These are phyloP conservation scores for Zizania latifolia DNA, from an alignment of 176 grass and related monocot species.

Conservation along the genomic window DNA sequence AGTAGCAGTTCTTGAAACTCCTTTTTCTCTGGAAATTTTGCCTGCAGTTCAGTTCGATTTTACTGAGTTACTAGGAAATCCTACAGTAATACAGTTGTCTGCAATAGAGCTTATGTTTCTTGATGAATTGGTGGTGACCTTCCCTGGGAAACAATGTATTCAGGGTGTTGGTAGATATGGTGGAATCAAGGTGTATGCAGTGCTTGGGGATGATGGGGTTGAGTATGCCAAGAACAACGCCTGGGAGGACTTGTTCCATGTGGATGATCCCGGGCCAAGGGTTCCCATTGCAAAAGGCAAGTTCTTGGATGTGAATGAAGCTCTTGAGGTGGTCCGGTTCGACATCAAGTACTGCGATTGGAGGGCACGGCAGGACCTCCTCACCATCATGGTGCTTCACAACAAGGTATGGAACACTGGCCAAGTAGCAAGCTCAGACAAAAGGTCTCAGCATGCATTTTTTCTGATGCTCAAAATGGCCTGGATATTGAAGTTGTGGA, in stretches of 20 bases:
- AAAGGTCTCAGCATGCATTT: neutral
- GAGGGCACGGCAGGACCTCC: constrained; percentile 81
- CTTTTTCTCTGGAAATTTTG: neutral
- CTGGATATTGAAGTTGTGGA: neutral
- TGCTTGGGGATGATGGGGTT: constrained; percentile 52
- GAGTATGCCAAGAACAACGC: constrained; percentile 35
- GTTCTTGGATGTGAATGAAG: constrained; percentile 77
- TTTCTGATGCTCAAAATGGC: neutral
- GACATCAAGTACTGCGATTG: constrained; percentile 98
- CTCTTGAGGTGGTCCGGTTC: constrained; percentile 77
- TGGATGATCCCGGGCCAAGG: constrained; percentile 80
- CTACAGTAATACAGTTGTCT: neutral
- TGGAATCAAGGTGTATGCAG: constrained; percentile 65
- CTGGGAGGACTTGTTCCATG: constrained; percentile 73
- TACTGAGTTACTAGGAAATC: neutral
- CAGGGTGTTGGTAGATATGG: constrained; percentile 54
- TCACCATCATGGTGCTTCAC: constrained; percentile 90
- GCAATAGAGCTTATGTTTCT: neutral
- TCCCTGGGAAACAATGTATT: neutral
- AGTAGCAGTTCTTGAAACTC: too few species aligned
- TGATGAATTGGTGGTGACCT: neutral
- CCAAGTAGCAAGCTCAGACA: neutral
- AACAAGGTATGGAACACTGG: constrained; percentile 45
- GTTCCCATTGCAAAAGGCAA: constrained; percentile 57
- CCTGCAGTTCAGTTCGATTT: neutral